Evolutionary conservation across 169 alveolate species (phyloP).

Genomic region (Pseudocohnilembus persalinus): DNA sequence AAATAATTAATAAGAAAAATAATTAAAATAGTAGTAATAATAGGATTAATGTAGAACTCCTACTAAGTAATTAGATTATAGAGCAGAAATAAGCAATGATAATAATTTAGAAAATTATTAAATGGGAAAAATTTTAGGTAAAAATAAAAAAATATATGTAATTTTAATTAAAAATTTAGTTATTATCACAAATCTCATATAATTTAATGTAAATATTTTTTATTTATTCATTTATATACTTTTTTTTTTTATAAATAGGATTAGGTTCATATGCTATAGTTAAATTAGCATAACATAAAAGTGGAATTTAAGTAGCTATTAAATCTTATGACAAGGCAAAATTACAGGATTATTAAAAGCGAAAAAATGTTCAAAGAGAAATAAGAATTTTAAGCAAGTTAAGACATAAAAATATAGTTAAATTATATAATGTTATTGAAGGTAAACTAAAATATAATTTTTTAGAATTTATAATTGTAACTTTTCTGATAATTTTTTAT

Average conservation of each 20-base stretch:
- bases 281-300: conserved; percentile 21
- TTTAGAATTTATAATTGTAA: neutral
- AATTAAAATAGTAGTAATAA: too few species aligned
- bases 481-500: too few species aligned
- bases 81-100: neutral
- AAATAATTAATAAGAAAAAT: too few species aligned
- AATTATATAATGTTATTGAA: conserved; percentile 71
- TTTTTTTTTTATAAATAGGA: conserved; percentile 5
- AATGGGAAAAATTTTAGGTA: neutral
- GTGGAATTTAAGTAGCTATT: conserved; percentile 44
- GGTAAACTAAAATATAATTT: conserved; percentile 21
- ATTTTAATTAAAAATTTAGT: too few species aligned
- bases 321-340: conserved; percentile 79
- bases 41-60: neutral
- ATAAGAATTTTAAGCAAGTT: conserved; percentile 66
- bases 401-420: conserved; percentile 66
- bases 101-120: neutral
- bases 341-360: conserved; percentile 66
- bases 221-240: neutral
- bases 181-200: too few species aligned
- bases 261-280: conserved; percentile 49
- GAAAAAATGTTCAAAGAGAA: conserved; percentile 73
- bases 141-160: too few species aligned
- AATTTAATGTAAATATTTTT: neutral
- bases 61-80: neutral